phyloP scores from a whole-genome alignment of 2,329 filamentous ascomycete species.

The Apiospora arundinis region DNA sequence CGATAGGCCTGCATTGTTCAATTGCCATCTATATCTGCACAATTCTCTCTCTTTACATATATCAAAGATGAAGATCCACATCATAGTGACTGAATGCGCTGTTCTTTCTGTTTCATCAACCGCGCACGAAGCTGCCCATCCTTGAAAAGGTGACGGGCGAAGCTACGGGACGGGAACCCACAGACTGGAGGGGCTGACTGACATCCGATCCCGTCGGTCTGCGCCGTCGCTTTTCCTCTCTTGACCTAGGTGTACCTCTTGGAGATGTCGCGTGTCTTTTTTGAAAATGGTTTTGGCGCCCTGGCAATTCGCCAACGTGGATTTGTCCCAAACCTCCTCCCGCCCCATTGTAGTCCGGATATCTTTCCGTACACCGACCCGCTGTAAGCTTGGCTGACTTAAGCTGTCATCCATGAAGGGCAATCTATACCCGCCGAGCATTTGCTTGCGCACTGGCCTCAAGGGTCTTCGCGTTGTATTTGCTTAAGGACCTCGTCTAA shows the following conservation, averaged over 20 bases:
- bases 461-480: background rate
- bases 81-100: background rate
- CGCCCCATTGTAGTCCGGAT: background rate
- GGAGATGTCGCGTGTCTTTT: background rate
- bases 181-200: background rate
- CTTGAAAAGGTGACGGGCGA: background rate
- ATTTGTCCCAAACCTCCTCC: background rate
- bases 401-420: background rate
- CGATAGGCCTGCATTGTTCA: conserved; percentile 5
- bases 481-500: background rate
- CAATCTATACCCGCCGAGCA: background rate
- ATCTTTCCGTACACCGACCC: background rate
- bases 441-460: background rate
- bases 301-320: background rate
- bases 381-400: background rate
- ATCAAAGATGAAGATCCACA: background rate
- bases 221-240: background rate
- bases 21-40: background rate
- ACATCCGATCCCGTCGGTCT: conserved; percentile 1
- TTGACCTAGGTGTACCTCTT: conserved; percentile 6
- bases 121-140: background rate
- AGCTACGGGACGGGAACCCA: background rate
- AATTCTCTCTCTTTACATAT: background rate
- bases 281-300: background rate
- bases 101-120: conserved; percentile 2